Base-by-base conservation (phyloP, 345 rosid species). In the Cardamine occulta region DNA sequence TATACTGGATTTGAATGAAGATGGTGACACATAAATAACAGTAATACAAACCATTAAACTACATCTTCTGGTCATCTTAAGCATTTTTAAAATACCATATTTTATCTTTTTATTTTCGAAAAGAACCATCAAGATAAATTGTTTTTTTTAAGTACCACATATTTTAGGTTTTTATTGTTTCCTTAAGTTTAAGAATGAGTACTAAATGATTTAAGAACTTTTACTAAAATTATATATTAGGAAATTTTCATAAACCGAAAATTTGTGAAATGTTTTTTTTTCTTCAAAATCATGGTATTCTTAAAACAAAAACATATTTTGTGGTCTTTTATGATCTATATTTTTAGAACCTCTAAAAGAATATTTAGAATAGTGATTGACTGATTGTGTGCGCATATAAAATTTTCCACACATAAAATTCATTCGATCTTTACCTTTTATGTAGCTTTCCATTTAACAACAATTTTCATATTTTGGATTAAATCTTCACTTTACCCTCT, bases 401-500 rank as follows among this genome's bases (percentile, higher is more conserved):
- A n/a, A 48, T 7, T 49, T 37, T 37, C 8, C 18, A 51, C 23
- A 72, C 62, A 72, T 12, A 61, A 47, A 52, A 3, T 42, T 63
- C 53, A 73, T 63, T 73, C 32, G 39, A 64, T 51, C 17, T 8
- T 29, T 48, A 60, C 74, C 56, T 48, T 45, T 9, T 13, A 6
- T 56, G 4, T 60, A 70, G 47, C 62, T 29, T 80, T 63, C 53
- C 29, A 44, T 59, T 65, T 23, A 32, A 56, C 51, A 74, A 54
- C 55, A 65, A 34, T 66, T 52, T 45, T 12, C 49, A 42, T 58
- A 51, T 66, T 66, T 69, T 39, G 39, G 52, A 31, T 67, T 35
- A 13, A 64, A 48, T 58, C 18, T 40, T 53, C 32, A 14, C 70
- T 63, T 73, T 63, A 67, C 49, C 32, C 48, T 51, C 32, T 59